These are phyloP conservation scores for Nyssa sinensis DNA, from an alignment of 148 eudicot genomes.

Conservation along the genomic window DNA sequence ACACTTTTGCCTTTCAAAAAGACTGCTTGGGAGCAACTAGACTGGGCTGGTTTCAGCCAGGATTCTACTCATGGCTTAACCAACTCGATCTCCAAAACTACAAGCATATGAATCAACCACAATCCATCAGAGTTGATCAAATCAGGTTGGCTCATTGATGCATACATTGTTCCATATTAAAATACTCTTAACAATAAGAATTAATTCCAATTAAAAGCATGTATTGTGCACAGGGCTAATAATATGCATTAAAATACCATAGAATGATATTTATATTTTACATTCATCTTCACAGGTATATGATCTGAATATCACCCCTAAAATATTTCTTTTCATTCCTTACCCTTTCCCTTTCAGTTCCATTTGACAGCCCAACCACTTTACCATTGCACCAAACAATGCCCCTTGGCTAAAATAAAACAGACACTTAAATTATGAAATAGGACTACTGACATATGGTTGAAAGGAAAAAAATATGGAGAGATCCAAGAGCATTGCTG, in stretches of 20 bases:
- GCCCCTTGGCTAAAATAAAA: no score
- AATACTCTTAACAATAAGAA: not conserved
- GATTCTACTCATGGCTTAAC: not conserved
- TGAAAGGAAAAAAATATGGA: no score
- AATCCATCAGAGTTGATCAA: not conserved
- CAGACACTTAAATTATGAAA: no score
- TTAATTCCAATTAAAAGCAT: not conserved
- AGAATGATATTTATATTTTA: not conserved
- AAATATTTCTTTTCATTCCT: not conserved
- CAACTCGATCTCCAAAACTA: conserved; percentile 2
- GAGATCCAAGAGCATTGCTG: no score
- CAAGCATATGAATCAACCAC: not conserved
- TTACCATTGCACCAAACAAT: no score
- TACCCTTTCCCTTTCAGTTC: no score
- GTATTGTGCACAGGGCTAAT: not conserved
- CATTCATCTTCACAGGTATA: not conserved
- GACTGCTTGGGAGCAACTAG: no score
- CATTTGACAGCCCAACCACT: no score
- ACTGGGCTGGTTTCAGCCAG: conserved; percentile 11
- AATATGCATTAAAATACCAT: not conserved
- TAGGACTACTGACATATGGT: no score
- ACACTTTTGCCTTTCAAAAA: no score
- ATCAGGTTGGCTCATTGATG: not conserved
- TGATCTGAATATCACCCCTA: not conserved
- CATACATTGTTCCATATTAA: not conserved